Evolutionary conservation across 306 rosid species (phyloP).

Genomic region (Acacia crassicarpa): DNA sequence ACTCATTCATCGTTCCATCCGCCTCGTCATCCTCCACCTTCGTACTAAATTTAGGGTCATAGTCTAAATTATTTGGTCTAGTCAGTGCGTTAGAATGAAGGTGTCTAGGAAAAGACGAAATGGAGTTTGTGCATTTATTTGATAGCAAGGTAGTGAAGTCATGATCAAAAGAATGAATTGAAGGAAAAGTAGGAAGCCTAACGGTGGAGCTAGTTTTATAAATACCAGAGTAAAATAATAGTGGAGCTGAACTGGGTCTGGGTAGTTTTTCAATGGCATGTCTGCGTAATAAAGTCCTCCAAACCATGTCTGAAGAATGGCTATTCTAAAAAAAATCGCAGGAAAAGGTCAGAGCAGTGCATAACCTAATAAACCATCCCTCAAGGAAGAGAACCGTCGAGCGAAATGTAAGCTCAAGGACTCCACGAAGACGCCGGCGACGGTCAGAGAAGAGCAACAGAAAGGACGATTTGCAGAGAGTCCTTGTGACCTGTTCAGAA

Average conservation of each 20-base stretch:
- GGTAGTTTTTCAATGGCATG: constrained; percentile 34
- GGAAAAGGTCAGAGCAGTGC: neutral
- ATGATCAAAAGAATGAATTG: constrained; percentile 2
- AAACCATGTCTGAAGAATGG: constrained; percentile 41
- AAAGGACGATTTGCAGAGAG: too few relatives aligned
- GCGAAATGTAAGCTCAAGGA: too few relatives aligned
- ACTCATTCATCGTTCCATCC: constrained; percentile 62
- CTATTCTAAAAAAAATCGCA: too few relatives aligned
- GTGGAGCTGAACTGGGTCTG: constrained; percentile 37
- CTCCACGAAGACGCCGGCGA: too few relatives aligned
- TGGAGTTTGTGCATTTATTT: constrained; percentile 11
- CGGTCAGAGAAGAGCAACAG: too few relatives aligned
- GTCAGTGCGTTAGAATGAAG: constrained; percentile 40
- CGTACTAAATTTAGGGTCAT: constrained; percentile 6
- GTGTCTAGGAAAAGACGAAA: constrained; percentile 10
- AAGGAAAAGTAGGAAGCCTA: constrained; percentile 20
- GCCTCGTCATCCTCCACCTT: constrained; percentile 24
- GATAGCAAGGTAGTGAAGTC: constrained; percentile 20
- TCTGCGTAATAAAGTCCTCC: constrained; percentile 44
- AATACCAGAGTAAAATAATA: neutral
- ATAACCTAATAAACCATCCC: too few relatives aligned
- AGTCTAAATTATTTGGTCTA: constrained; percentile 25
- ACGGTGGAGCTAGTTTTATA: neutral
- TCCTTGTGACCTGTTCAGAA: too few relatives aligned
- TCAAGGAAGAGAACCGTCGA: neutral